A percentile compares a stretch with the other conserved stretches of the same genome.
phyloP scores from a whole-genome alignment of 345 rosid genomes.

The Erucastrum elatum region DNA sequence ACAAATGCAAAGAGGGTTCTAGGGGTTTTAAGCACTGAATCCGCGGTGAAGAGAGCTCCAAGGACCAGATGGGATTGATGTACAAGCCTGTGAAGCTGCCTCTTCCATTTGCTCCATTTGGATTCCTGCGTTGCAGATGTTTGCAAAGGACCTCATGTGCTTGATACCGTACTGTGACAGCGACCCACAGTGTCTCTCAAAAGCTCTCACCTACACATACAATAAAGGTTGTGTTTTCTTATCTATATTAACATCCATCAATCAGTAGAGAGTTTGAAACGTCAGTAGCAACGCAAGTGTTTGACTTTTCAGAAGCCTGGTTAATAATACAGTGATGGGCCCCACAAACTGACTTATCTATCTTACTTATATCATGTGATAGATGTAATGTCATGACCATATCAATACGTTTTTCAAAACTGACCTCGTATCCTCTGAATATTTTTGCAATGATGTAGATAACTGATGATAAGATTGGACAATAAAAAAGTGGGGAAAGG shows the following conservation, averaged over 20 bases:
- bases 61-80: slow-evolving; percentile 56
- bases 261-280: background rate
- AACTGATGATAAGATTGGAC: slow-evolving; percentile 14
- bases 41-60: slow-evolving; percentile 88
- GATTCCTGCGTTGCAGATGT: slow-evolving; percentile 85
- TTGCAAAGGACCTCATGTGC: slow-evolving; percentile 90
- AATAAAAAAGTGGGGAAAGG: background rate
- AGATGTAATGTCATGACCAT: slow-evolving; percentile 1
- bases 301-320: background rate
- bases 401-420: slow-evolving; percentile 8
- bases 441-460: background rate
- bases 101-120: slow-evolving; percentile 64
- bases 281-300: slow-evolving; percentile 15
- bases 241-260: background rate
- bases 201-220: slow-evolving; percentile 69
- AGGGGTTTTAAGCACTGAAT: slow-evolving; percentile 66
- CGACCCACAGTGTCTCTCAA: slow-evolving; percentile 86
- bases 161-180: slow-evolving; percentile 94
- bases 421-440: background rate
- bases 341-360: slow-evolving; percentile 20
- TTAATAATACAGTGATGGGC: slow-evolving; percentile 25
- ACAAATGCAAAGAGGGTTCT: slow-evolving; percentile 4
- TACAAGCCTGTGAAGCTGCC: slow-evolving; percentile 91
- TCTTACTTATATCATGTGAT: background rate
- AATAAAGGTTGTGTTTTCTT: background rate